Base-by-base conservation (phyloP, 768 basidiomycete genomes). In the Mycena capillaripes region DNA sequence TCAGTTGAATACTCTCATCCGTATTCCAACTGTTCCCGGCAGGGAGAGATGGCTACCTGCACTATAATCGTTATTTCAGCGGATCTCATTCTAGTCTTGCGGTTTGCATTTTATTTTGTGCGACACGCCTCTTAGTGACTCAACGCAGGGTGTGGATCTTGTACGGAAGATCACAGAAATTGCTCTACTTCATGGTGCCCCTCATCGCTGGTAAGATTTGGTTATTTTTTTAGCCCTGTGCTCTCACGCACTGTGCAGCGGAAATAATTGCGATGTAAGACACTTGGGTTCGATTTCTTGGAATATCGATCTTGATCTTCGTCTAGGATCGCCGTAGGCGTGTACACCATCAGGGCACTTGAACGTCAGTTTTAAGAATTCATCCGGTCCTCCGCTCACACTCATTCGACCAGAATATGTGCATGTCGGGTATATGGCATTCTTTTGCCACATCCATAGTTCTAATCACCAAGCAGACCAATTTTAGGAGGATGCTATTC, bases 401-500 rank as follows among this genome's bases (percentile, higher is more conserved):
- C 16, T 63, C 6, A 56, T 25, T 52, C 27, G 2, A 12, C 38
- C 32, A 63, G 69, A 64, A 36, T 70, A 56, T 23, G 32, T 64
- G 19, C 62, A 70, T 44, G 23, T 70, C 23, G 69, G 69, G 69
- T 70, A 57, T 2, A 16, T 38, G 16, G 38, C 32, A 30, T 44
- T 36, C 23, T 17, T 58, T 17, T 23, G 4, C 21, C 4, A 8
- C 19, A 6, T 12, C 4, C 6, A 1, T n/a, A 40, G 11, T 53
- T 46, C 32, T 64, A 23, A 70, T 19, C 9, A 2, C 40, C 21
- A 7, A 6, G 27, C 27, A 70, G 69, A 34, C 53, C 62, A 3
- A 57, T 70, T 58, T 25, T 70, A 2, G 56, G n/a, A 16, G 69
- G 61, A 9, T 70, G 69, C 25, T 70, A 70, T 46, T 58, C 69